Percentiles rank a stretch among this genome's conserved stretches.
phyloP scores from a whole-genome alignment of 1,284 basidiomycete species.

The Ganoderma sinense region DNA sequence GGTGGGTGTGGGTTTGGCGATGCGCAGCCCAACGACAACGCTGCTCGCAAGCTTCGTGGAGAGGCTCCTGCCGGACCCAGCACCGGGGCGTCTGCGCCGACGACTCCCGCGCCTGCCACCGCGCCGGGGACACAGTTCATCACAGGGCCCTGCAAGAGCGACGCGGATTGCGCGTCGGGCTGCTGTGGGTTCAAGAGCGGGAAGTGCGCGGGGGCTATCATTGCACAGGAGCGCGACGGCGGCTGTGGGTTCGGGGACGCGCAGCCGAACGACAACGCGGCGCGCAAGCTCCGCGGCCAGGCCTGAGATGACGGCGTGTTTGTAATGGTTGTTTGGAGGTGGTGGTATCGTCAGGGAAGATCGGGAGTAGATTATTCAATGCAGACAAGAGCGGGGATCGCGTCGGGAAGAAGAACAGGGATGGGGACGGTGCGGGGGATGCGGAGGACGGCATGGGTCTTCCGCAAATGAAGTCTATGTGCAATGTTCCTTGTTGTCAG shows the following conservation, averaged over 20 bases:
- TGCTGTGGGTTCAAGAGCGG: conserved; percentile 23
- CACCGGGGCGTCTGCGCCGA: background rate
- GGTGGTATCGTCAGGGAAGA: conserved; percentile 14
- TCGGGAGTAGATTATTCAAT: conserved; percentile 14
- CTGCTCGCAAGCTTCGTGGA: conserved; percentile 14
- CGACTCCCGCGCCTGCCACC: conserved; percentile 1
- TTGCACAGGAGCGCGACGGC: conserved; percentile 23
- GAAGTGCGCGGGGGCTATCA: conserved; percentile 24
- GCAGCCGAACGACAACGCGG: conserved; percentile 19
- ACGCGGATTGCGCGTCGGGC: conserved; percentile 21
- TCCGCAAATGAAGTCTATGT: background rate
- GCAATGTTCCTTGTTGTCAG: background rate
- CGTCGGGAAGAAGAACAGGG: background rate
- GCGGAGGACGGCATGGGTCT: background rate
- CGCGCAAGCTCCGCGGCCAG: background rate
- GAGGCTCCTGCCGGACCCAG: background rate
- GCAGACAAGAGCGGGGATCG: background rate
- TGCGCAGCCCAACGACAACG: conserved; percentile 18
- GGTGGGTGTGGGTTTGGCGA: conserved; percentile 24
- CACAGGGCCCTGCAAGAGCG: conserved; percentile 20
- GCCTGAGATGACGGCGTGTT: background rate
- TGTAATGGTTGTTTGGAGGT: conserved; percentile 8
- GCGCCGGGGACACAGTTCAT: conserved; percentile 20
- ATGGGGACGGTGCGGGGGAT: background rate
- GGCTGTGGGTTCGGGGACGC: conserved; percentile 23